phyloP scores from a whole-genome alignment of 1,284 basidiomycete genomes.

The Coniferiporia weirii region DNA sequence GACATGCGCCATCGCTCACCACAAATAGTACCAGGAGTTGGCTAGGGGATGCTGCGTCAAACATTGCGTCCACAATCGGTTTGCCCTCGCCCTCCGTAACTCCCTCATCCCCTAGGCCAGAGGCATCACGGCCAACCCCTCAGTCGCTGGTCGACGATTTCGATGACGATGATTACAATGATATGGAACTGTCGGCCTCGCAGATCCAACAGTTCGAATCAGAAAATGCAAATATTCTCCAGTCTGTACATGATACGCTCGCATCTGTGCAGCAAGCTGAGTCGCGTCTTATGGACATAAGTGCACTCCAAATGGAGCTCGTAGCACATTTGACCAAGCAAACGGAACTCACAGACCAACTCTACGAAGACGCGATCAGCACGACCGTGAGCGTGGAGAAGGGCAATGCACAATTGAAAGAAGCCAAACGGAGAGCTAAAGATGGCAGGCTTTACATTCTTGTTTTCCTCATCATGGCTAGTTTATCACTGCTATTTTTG shows the following conservation, averaged over 20 bases:
- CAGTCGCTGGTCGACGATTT: conserved; percentile 36
- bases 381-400: conserved; percentile 80
- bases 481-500: conserved; percentile 80
- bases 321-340: conserved; percentile 81
- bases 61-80: conserved; percentile 61
- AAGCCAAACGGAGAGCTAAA: conserved; percentile 76
- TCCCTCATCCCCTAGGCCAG: conserved; percentile 24
- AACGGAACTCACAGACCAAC: conserved; percentile 83
- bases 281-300: conserved; percentile 83
- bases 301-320: conserved; percentile 83
- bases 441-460: conserved; percentile 81
- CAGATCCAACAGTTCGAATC: conserved; percentile 90
- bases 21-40: conserved; percentile 42
- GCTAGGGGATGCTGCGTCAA: conserved; percentile 59
- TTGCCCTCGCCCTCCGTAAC: conserved; percentile 33
- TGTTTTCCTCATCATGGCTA: conserved; percentile 83
- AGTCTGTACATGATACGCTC: conserved; percentile 76
- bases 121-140: conserved; percentile 23
- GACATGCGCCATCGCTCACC: conserved; percentile 22
- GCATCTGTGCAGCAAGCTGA: conserved; percentile 87
- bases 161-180: conserved; percentile 45
- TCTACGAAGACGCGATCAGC: conserved; percentile 85
- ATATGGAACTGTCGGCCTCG: conserved; percentile 70
- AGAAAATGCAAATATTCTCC: conserved; percentile 82
- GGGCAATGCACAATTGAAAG: conserved; percentile 81